A percentile compares a stretch with the other conserved stretches of the same genome.
Evolutionary conservation across 163 green algal genomes (phyloP).

Genomic region (Chloroidium sp.): DNA sequence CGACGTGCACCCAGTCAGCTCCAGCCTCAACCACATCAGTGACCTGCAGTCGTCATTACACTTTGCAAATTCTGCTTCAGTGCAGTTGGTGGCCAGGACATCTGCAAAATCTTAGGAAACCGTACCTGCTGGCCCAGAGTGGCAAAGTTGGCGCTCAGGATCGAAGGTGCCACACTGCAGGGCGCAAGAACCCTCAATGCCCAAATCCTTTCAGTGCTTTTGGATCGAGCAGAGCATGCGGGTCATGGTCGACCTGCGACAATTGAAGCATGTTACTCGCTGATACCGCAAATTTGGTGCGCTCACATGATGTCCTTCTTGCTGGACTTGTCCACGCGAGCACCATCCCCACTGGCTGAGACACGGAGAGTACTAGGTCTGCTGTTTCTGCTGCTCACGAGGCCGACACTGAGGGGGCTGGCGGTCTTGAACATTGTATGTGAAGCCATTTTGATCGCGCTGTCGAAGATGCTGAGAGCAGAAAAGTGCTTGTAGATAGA

Average conservation of each 20-base stretch:
- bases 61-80: background rate
- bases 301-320: slow-evolving; percentile 29
- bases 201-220: too few relatives aligned
- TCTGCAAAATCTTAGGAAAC: background rate
- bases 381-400: too few relatives aligned
- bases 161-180: slow-evolving; percentile 81
- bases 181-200: too few relatives aligned
- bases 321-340: slow-evolving; percentile 11
- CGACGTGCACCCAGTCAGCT: slow-evolving; percentile 84
- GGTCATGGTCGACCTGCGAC: background rate
- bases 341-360: background rate
- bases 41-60: slow-evolving; percentile 41
- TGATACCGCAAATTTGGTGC: background rate
- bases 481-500: too few relatives aligned
- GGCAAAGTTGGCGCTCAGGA: slow-evolving; percentile 95
- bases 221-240: too few relatives aligned
- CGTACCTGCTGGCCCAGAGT: slow-evolving; percentile 82
- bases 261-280: background rate
- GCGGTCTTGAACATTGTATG: too few relatives aligned
- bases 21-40: slow-evolving; percentile 82
- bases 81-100: background rate
- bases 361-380: too few relatives aligned
- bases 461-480: too few relatives aligned
- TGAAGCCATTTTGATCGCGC: too few relatives aligned
- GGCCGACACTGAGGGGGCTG: too few relatives aligned